Percentiles rank a stretch among this genome's conserved stretches.
Evolutionary conservation across 441 rosid genomes (phyloP).

Genomic region (Populus tomentosa): DNA sequence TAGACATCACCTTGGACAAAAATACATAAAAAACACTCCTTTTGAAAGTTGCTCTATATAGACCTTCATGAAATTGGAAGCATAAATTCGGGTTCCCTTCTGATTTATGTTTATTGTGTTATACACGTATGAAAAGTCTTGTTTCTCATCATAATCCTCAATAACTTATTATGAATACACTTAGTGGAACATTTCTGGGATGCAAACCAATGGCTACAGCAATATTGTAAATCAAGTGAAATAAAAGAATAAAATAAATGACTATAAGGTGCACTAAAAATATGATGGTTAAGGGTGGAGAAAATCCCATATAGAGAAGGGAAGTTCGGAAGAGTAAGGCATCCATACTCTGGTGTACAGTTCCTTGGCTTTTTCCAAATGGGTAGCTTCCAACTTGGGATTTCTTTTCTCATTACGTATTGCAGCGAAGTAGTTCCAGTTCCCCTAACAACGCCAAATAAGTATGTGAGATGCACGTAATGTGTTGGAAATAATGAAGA

Average conservation of each 20-base stretch:
- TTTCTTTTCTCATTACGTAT: constrained; percentile 98
- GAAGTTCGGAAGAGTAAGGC: constrained; percentile 8
- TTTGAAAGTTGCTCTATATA: no score
- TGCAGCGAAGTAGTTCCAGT: constrained; percentile 99
- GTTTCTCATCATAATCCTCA: neutral
- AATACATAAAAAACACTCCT: no score
- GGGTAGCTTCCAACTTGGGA: constrained; percentile 98
- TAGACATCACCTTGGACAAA: no score
- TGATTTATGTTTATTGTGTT: neutral
- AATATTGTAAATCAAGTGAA: neutral
- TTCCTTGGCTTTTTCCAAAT: constrained; percentile 98
- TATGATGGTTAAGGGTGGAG: neutral
- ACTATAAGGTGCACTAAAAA: neutral
- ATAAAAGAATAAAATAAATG: neutral
- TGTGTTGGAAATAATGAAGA: neutral
- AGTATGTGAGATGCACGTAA: constrained; percentile 4
- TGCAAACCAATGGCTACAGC: neutral
- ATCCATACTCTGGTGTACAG: constrained; percentile 79
- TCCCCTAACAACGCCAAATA: constrained; percentile 58
- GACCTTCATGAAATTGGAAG: no score
- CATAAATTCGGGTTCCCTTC: neutral
- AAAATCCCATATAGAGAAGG: constrained; percentile 3
- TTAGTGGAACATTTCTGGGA: no score
- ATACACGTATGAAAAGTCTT: neutral
- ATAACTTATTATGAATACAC: neutral